These are phyloP conservation scores for Coniochaeta pulveracea DNA, from an alignment of 2,329 filamentous ascomycete species.

Conservation along the genomic window DNA sequence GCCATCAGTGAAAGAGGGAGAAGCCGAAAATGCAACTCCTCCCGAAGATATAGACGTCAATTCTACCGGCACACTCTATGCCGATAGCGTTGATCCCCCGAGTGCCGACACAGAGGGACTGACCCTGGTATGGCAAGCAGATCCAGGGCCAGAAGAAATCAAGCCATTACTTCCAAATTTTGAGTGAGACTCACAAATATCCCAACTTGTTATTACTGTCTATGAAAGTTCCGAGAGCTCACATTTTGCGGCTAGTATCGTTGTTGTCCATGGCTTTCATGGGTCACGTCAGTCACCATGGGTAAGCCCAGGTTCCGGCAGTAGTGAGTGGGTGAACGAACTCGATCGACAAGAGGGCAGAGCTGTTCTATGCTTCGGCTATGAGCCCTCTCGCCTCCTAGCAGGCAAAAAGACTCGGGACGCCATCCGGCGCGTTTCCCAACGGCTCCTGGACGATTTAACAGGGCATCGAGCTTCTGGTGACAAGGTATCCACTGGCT, in stretches of 20 bases:
- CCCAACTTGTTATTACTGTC: too few relatives aligned
- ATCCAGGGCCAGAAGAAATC: too few relatives aligned
- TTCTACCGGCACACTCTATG: too few relatives aligned
- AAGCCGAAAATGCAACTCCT: too few relatives aligned
- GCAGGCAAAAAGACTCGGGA: background rate
- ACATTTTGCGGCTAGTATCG: background rate
- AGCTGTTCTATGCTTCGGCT: background rate
- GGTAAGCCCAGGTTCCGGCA: background rate
- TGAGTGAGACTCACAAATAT: too few relatives aligned
- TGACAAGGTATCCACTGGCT: background rate
- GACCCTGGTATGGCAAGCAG: too few relatives aligned
- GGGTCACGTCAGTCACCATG: background rate
- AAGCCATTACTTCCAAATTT: too few relatives aligned
- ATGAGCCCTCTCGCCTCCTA: background rate
- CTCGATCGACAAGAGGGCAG: background rate
- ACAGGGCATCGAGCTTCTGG: background rate
- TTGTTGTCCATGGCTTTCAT: slow-evolving; percentile 1
- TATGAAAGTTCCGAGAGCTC: too few relatives aligned
- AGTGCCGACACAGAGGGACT: too few relatives aligned
- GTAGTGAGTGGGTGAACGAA: background rate
- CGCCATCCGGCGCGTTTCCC: background rate
- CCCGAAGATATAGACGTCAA: too few relatives aligned
- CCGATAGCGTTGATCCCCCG: too few relatives aligned
- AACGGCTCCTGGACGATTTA: background rate
- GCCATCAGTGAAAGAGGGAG: too few relatives aligned